Percentiles rank a stretch among this genome's conserved stretches.
These are phyloP conservation scores for Dendrobium officinale DNA, from an alignment of 106 monocot species.

Conservation along the genomic window DNA sequence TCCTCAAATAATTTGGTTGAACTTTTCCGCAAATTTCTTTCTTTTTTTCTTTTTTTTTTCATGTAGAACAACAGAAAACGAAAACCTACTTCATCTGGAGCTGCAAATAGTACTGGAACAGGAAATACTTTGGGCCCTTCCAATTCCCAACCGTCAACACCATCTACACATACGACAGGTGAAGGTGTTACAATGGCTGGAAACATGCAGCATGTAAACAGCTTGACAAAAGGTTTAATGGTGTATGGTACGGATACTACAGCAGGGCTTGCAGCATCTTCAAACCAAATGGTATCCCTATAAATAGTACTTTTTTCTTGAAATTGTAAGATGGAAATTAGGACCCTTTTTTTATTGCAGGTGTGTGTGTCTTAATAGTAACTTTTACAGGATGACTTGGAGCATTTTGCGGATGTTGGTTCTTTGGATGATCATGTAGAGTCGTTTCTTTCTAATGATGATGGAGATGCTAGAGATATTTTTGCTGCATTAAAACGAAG, in stretches of 20 bases:
- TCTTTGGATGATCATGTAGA: conserved; percentile 95
- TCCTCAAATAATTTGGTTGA: no score
- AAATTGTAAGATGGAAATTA: not conserved
- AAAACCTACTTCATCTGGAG: conserved; percentile 83
- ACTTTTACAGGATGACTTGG: conserved; percentile 70
- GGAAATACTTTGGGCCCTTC: conserved; percentile 90
- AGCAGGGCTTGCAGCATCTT: conserved; percentile 78
- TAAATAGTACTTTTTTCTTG: not conserved
- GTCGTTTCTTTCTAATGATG: conserved; percentile 89
- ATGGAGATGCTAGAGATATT: conserved; percentile 80
- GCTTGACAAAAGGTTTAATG: conserved; percentile 67
- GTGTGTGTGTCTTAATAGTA: not conserved
- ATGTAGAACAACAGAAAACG: conserved; percentile 74
- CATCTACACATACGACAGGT: conserved; percentile 86
- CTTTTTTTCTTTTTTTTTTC: not conserved
- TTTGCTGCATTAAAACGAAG: conserved; percentile 79
- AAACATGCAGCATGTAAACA: conserved; percentile 60
- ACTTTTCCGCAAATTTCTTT: not conserved
- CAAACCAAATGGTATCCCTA: conserved; percentile 78
- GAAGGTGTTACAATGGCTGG: conserved; percentile 62
- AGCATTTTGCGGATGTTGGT: conserved; percentile 83
- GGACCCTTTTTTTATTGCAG: not conserved
- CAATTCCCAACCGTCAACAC: conserved; percentile 84
- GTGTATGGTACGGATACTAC: conserved; percentile 78
- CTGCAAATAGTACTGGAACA: conserved; percentile 96